Evolutionary conservation across 208 protist species (phyloP).

Genomic region (Lotmaria passim): DNA sequence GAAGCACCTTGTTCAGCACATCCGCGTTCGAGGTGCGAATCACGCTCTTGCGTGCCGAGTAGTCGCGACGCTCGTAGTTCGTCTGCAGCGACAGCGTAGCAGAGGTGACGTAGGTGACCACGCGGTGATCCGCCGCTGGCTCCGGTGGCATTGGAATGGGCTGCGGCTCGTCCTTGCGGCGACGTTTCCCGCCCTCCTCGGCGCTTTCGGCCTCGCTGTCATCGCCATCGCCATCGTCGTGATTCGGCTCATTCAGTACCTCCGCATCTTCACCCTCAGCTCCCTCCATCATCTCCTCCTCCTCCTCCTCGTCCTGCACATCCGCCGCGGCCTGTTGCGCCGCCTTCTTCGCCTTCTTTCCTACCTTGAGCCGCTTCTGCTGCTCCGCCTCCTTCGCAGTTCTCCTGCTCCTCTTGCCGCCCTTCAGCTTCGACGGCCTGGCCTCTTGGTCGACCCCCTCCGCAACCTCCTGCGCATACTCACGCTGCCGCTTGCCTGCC

Average conservation of each 20-base stretch:
- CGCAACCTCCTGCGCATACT: slow-evolving; percentile 25
- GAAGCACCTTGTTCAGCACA: slow-evolving; percentile 69
- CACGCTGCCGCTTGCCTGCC: slow-evolving; percentile 15
- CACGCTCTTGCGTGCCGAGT: slow-evolving; percentile 73
- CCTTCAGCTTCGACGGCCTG: neutral
- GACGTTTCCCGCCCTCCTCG: slow-evolving; percentile 1
- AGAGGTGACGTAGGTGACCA: slow-evolving; percentile 87
- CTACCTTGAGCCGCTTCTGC: slow-evolving; percentile 7
- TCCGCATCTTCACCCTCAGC: slow-evolving; percentile 41
- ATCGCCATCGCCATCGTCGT: slow-evolving; percentile 16
- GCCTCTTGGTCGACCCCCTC: neutral
- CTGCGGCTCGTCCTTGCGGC: slow-evolving; percentile 69
- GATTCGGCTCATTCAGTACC: slow-evolving; percentile 10
- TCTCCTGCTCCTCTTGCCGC: slow-evolving; percentile 23
- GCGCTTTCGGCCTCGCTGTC: slow-evolving; percentile 16
- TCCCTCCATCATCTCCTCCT: neutral
- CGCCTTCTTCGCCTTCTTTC: slow-evolving; percentile 18
- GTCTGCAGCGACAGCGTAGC: slow-evolving; percentile 93
- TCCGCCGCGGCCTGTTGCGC: neutral
- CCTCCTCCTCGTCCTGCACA: slow-evolving; percentile 17
- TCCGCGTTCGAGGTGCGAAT: slow-evolving; percentile 85
- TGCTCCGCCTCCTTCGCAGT: slow-evolving; percentile 12
- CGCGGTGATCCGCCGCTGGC: slow-evolving; percentile 59
- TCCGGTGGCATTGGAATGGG: slow-evolving; percentile 81
- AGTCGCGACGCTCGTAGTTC: slow-evolving; percentile 84